Base-by-base conservation (phyloP, 345 rosid species). In the Ceriops zippeliana region DNA sequence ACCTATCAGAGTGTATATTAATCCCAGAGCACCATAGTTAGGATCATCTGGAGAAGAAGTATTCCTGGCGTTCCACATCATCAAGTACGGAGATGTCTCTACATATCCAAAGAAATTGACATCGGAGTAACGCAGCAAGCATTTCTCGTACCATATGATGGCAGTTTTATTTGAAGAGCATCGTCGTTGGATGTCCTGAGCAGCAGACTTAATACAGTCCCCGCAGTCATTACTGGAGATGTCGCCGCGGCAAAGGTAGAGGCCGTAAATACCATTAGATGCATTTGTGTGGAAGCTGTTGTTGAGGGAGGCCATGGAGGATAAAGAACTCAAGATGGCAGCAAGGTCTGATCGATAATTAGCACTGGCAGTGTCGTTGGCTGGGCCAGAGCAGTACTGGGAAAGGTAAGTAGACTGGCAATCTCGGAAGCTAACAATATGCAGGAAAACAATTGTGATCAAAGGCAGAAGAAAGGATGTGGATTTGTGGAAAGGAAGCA, bases 101-200 rank as follows among this genome's bases (percentile, higher is more conserved):
- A 42, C 49, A 15, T 7, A 7, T 3, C 72, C 58, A 26, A 75
- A 65, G 74, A 74, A 70, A n/a, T 65, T 51, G 15, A 30, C 24
- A 24, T 73, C 26, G 4, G 82, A 75, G 70, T 78, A 81, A n/a
- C 82, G 77, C 27, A 81, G 5, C 73, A 63, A 52, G 78, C 84
- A 81, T 63, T 69, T 9, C n/a, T 81, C 84, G 7, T 78, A 78
- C 84, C 80, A 78, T 1, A 81, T 27, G 62, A 69, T 52, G 35
- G 78, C 77, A 13, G 68, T 30, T 19, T 20, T 62, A 1, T 59
- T 27, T 32, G 47, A 22, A 3, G 61, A 9, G 52, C 82, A 81
- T 0, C 3, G 17, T 20, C 4, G 27, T 16, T 5, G 32, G 65
- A 75, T 38, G 0, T 2, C 17, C 37, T 11, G 24, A 3, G 54